phyloP scores from a whole-genome alignment of 148 eudicot genomes.

The Camellia granthamiana region DNA sequence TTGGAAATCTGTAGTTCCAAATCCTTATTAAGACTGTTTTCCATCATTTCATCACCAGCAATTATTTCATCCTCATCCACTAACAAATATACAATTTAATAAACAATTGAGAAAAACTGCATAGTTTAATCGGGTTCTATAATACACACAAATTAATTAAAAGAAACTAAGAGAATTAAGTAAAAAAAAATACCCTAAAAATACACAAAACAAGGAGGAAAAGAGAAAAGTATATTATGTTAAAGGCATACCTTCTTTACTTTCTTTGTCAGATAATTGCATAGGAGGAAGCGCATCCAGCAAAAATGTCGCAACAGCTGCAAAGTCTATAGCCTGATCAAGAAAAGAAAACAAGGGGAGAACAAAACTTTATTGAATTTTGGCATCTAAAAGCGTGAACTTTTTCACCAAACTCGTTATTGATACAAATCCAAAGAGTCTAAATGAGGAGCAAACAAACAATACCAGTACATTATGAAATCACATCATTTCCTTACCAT shows the following conservation, averaged over 20 bases:
- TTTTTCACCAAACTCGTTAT: neutral
- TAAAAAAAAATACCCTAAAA: neutral
- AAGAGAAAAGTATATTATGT: slow-evolving; percentile 6
- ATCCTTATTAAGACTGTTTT: slow-evolving; percentile 44
- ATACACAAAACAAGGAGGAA: neutral
- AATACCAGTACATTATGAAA: neutral
- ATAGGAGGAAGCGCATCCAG: slow-evolving; percentile 80
- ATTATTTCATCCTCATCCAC: slow-evolving; percentile 74
- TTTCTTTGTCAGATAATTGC: slow-evolving; percentile 43
- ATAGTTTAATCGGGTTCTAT: neutral
- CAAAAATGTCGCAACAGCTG: slow-evolving; percentile 68
- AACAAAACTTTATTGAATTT: neutral
- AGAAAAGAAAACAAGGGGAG: slow-evolving; percentile 3
- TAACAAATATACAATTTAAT: slow-evolving; percentile 1
- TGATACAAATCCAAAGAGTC: neutral
- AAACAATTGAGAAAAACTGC: slow-evolving; percentile 9
- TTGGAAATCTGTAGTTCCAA: slow-evolving; percentile 69
- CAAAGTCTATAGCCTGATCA: slow-evolving; percentile 80
- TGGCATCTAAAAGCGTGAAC: neutral
- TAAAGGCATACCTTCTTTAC: slow-evolving; percentile 37
- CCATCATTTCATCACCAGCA: slow-evolving; percentile 42
- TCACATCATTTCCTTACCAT: slow-evolving; percentile 45
- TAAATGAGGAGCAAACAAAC: neutral
- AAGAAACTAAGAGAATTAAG: neutral
- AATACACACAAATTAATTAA: neutral